phyloP scores from a whole-genome alignment of 208 protist genomes.

The Leishmania guyanensis region DNA sequence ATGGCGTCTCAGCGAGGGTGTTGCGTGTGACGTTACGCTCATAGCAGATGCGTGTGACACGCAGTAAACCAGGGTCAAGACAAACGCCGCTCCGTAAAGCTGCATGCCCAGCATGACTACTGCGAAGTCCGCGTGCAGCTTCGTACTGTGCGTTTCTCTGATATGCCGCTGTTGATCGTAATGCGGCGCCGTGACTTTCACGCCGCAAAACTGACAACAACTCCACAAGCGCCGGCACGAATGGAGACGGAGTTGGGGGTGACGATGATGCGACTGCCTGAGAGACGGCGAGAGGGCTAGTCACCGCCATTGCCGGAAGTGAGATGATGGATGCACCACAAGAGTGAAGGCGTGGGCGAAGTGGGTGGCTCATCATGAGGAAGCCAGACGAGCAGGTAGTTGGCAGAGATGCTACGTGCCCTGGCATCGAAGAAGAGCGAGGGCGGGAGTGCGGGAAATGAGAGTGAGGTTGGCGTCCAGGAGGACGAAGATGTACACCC shows the following conservation, averaged over 20 bases:
- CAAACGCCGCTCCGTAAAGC: background rate
- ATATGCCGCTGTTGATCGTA: background rate
- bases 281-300: background rate
- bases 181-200: background rate
- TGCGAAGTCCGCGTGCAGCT: background rate
- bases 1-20: slow-evolving; percentile 70
- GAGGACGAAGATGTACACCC: background rate
- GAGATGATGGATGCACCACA: background rate
- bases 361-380: background rate
- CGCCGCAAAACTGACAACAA: background rate
- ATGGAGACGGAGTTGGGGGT: background rate
- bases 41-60: slow-evolving; percentile 7
- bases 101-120: background rate
- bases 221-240: background rate
- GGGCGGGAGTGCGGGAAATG: background rate
- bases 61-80: slow-evolving; percentile 9
- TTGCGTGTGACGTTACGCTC: slow-evolving; percentile 69
- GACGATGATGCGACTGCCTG: background rate
- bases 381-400: background rate
- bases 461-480: background rate
- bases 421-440: background rate
- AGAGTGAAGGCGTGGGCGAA: background rate
- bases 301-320: background rate
- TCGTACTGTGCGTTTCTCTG: background rate
- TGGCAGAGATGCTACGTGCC: background rate